These are phyloP conservation scores for Micractinium sp. DNA, from an alignment of 139 green algal genomes.

Conservation along the genomic window DNA sequence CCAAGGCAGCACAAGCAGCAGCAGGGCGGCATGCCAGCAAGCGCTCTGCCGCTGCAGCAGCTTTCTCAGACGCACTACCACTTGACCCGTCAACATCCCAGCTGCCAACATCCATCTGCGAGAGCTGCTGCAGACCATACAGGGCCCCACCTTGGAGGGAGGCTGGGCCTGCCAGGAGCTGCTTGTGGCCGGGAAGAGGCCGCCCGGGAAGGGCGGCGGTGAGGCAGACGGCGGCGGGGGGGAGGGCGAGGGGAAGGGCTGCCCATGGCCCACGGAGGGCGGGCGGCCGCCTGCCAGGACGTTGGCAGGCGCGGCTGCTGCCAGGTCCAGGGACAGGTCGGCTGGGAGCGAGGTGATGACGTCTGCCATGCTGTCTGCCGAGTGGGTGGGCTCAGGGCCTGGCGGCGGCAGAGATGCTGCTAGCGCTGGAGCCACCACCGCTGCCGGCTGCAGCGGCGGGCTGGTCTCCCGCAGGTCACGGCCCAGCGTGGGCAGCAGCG, in stretches of 20 bases:
- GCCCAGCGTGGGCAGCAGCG: constrained; percentile 22
- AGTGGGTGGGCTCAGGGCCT: not conserved
- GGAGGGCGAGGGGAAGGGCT: not conserved
- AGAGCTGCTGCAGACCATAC: not conserved
- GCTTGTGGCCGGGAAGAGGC: constrained; percentile 30
- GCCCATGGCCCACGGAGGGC: not conserved
- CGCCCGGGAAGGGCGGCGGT: constrained; percentile 31
- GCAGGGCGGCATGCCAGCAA: not conserved
- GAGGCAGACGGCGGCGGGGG: not conserved
- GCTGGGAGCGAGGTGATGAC: constrained; percentile 36
- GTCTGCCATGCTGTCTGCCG: constrained; percentile 19
- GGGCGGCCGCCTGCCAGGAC: not conserved
- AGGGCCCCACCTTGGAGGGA: constrained; percentile 10
- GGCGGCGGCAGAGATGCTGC: not conserved
- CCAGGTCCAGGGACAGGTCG: constrained; percentile 31
- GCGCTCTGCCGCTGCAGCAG: not conserved
- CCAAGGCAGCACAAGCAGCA: not conserved
- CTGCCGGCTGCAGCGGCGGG: not conserved
- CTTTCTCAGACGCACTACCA: not conserved
- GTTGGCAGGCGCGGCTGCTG: not conserved
- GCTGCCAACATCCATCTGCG: not conserved
- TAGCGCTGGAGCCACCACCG: not conserved
- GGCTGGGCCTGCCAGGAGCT: constrained; percentile 20
- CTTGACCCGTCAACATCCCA: not conserved
- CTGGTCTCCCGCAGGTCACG: constrained; percentile 2